phyloP scores from a whole-genome alignment of 495 filamentous ascomycete genomes.

The Thozetella sp. region DNA sequence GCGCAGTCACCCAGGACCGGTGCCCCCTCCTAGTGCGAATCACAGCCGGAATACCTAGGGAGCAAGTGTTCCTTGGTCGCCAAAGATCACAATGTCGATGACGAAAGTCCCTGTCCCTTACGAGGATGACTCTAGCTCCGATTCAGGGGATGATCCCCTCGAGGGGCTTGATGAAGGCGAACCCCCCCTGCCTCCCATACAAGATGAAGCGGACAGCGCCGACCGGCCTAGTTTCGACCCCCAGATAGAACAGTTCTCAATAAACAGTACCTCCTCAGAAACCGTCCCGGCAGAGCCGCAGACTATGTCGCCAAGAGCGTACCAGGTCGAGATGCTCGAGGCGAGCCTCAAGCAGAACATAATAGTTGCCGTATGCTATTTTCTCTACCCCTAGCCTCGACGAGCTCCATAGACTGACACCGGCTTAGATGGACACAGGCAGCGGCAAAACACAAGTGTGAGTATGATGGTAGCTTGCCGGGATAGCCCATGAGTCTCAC shows the following conservation, averaged over 20 bases:
- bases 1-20: not conserved
- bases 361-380: slow-evolving; percentile 72
- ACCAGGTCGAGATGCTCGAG: slow-evolving; percentile 91
- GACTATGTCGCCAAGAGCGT: slow-evolving; percentile 60
- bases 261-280: not conserved
- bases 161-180: not conserved
- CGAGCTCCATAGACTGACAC: slow-evolving; percentile 3
- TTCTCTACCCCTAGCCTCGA: not conserved
- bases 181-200: not conserved
- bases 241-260: not conserved
- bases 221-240: not conserved
- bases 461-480: slow-evolving; percentile 20
- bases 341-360: slow-evolving; percentile 78
- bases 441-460: slow-evolving; percentile 93
- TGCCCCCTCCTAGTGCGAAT: not conserved
- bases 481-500: slow-evolving; percentile 5
- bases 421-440: slow-evolving; percentile 83
- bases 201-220: not conserved
- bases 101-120: not conserved
- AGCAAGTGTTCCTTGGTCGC: too few relatives aligned
- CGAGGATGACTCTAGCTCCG: slow-evolving; percentile 7
- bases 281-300: slow-evolving; percentile 6
- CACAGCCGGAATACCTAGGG: too few relatives aligned
- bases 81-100: slow-evolving; percentile 3
- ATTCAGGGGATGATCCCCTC: slow-evolving; percentile 7